Conservation (phyloP, 345 rosid genomes). For the Moricandia moricandioides region DNA sequence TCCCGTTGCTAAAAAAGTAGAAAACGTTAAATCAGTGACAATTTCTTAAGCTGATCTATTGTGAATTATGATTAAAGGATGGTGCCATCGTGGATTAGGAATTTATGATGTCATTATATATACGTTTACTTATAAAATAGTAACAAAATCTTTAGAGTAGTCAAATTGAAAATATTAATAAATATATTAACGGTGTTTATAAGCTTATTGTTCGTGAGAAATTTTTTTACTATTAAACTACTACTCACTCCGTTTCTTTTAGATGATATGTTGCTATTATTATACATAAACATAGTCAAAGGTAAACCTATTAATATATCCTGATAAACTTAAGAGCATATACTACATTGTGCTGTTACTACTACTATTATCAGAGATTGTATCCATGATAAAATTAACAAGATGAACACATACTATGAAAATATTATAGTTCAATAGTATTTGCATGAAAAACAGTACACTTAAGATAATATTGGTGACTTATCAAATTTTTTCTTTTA, state of each 20-base stretch:
- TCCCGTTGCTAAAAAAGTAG: not conserved
- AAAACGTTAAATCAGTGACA: constrained; percentile 10
- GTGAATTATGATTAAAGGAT: not conserved
- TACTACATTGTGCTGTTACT: not conserved
- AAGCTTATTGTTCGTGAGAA: not conserved
- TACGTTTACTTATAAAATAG: too few relatives aligned
- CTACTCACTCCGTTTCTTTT: too few relatives aligned
- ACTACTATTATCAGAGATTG: not conserved
- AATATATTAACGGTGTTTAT: not conserved
- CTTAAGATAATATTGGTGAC: not conserved
- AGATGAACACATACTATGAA: not conserved
- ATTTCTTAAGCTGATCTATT: not conserved
- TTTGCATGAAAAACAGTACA: not conserved
- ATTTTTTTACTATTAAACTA: too few relatives aligned
- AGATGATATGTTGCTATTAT: not conserved
- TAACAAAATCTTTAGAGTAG: not conserved
- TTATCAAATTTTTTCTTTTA: too few relatives aligned
- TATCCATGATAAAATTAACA: not conserved
- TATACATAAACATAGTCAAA: not conserved
- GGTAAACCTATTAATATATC: not conserved
- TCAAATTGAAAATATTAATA: not conserved
- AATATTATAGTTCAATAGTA: not conserved
- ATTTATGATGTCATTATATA: not conserved
- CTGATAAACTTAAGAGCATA: not conserved
- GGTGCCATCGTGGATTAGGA: constrained; percentile 12